Base-by-base conservation (phyloP, 306 rosid species). In the Trifolium fragiferum region DNA sequence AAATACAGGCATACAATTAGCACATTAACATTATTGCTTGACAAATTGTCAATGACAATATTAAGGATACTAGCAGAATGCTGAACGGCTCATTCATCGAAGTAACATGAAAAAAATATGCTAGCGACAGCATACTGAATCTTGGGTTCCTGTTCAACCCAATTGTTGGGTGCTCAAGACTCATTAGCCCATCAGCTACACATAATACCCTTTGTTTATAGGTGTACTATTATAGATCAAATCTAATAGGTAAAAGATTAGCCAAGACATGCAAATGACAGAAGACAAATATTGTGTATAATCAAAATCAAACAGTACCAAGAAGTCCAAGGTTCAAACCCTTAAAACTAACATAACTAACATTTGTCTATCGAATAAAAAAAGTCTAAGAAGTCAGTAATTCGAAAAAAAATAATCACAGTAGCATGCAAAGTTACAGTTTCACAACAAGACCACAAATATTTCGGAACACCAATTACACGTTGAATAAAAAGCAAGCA, bases 41-140 rank as follows among this genome's bases (percentile, higher is more conserved):
- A 46, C 9, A 35, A 35, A 37, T 37, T 37, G 40, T 37, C 10
- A 37, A 37, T n/a, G n/a, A n/a, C 41, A 81, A 76, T 65, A 33
- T 63, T 64, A 71, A 68, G 37, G 41, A 79, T 59, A 57, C 72
- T n/a, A 41, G 68, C n/a, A 53, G 59, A 79, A 32, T 66, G 62
- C 43, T 59, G 59, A 47, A 25, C 33, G 53, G 23, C 50, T 43
- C 74, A 76, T 60, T 72, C 57, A 41, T 35, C 18, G 21, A 58
- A 50, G 38, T 44, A 30, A 58, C 43, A 57, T 55, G 40, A 40
- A 57, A 50, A 50, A 43, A 13, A 10, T 55, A 8, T 53, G 55
- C 21, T 6, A 7, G 21, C 2, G 55, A 47, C 16, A 10, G 10
- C 21, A 7, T 49, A 49, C 7, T 49, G 55, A 49, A 49, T 49